These are phyloP conservation scores for Amanita polypyramis DNA, from an alignment of 768 basidiomycete species.

Conservation along the genomic window DNA sequence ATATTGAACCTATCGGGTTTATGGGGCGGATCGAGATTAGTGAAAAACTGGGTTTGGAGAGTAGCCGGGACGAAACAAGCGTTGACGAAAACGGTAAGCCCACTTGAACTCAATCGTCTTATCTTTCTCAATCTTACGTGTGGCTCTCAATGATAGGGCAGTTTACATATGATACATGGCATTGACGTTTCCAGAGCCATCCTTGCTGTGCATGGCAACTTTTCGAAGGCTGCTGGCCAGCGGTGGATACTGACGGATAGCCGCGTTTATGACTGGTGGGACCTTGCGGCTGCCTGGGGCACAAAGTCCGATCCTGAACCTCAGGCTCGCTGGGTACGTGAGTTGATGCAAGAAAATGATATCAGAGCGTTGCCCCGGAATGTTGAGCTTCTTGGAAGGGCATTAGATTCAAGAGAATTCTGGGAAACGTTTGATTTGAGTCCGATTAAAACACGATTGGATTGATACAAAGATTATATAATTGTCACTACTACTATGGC, in stretches of 20 bases:
- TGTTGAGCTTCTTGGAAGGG: conserved; percentile 36
- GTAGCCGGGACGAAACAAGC: conserved; percentile 49
- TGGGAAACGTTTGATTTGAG: conserved; percentile 38
- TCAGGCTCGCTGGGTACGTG: conserved; percentile 41
- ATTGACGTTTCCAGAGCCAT: conserved; percentile 48
- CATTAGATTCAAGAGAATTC: conserved; percentile 51
- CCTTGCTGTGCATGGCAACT: conserved; percentile 41
- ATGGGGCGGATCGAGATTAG: conserved; percentile 45
- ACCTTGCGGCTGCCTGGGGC: conserved; percentile 48
- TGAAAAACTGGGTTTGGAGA: conserved; percentile 39
- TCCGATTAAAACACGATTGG: conserved; percentile 30
- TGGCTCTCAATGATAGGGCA: conserved; percentile 26
- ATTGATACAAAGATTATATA: too few species aligned
- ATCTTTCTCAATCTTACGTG: background rate
- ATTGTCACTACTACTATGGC: too few species aligned
- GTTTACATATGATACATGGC: conserved; percentile 54
- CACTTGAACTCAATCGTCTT: background rate
- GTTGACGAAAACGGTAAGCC: conserved; percentile 32
- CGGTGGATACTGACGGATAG: conserved; percentile 48
- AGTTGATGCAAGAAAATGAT: conserved; percentile 42
- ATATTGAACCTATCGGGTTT: conserved; percentile 47
- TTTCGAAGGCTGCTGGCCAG: conserved; percentile 33
- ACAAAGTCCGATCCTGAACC: conserved; percentile 2
- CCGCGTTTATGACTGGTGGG: conserved; percentile 62
- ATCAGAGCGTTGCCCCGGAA: conserved; percentile 44